phyloP scores from a whole-genome alignment of 768 basidiomycete species.

The Hypholoma sublateritium region DNA sequence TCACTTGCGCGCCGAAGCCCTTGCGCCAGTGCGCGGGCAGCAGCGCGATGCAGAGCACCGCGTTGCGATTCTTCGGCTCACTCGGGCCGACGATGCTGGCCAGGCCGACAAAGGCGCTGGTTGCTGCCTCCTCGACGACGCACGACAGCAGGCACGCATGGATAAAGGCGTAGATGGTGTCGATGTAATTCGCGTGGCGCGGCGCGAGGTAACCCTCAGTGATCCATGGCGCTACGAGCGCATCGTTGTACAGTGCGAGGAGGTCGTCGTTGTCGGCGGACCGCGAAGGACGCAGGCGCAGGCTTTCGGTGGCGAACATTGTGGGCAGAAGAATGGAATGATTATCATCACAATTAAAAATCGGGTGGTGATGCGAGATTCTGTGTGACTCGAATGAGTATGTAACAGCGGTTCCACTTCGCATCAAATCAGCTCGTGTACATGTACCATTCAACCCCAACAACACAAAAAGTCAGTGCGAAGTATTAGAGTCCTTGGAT shows the following conservation, averaged over 20 bases:
- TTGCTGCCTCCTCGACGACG: constrained; percentile 12
- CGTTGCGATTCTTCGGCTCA: constrained; percentile 16
- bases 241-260: constrained; percentile 15
- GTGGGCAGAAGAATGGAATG: neutral
- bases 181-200: constrained; percentile 11
- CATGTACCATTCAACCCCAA: too few relatives aligned
- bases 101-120: constrained; percentile 11
- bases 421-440: too few relatives aligned
- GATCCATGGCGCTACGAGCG: constrained; percentile 13
- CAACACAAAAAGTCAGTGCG: too few relatives aligned
- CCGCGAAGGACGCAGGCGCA: constrained; percentile 15
- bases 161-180: constrained; percentile 10
- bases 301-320: constrained; percentile 20
- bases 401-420: too few relatives aligned
- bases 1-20: constrained; percentile 16
- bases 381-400: too few relatives aligned
- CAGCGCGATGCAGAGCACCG: constrained; percentile 16
- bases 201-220: constrained; percentile 16
- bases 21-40: constrained; percentile 13
- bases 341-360: neutral
- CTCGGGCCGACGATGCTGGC: constrained; percentile 6
- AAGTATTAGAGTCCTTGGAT: too few relatives aligned
- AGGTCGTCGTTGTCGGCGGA: constrained; percentile 13
- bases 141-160: constrained; percentile 12
- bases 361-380: neutral